Evolutionary conservation across 805 yeast species (phyloP), one percentile per base, ranked within the genome.

Genomic region (Suhomyces sp.): DNA sequence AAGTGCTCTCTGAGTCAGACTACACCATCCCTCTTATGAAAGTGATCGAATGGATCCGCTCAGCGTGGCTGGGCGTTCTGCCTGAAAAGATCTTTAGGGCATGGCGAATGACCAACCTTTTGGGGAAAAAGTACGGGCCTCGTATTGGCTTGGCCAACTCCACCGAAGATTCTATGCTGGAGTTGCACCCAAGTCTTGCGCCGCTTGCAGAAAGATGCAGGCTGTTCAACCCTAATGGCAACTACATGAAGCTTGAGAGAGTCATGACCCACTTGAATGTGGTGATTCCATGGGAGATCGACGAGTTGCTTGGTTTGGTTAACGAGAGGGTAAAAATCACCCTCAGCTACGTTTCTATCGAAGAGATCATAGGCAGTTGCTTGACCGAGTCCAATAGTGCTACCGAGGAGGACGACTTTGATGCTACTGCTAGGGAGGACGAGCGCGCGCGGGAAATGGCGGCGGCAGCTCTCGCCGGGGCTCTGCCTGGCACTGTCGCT

Each of bases 281-380:
- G 13, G 76, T 70, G 12, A 74, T 81, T 49, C 77, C 82, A 23
- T 85, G 88, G 88, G 84, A 82, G 51, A 70, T 79, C 27, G 79
- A 79, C 47, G 80, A 81, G 55, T 64, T 85, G 38, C 58, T 83
- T 45, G 85, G 83, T 40, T 66, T 85, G 29, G 77, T 74, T 2
- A 74, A 74, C 56, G 79, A 74, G 57, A 54, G 77, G 40, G 71
- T 70, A 5, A 74, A 74, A 53, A 71, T 74, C 17, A 72, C 77
- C 1, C 60, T 74, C 12, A 72, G 74, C 44, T 85, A 83, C 58
- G 71, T 80, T 9, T 82, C 87, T 17, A 82, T 82, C 44, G 84
- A 79, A 49, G 88, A 85, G 59, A 76, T 84, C 45, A 81, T 84
- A 2, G 82, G 83, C 24, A 79, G 86, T 60, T 82, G 87, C 55